A percentile compares a stretch with the other conserved stretches of the same genome.
These are phyloP conservation scores for Torulaspora maleeae DNA, from an alignment of 805 yeast genomes.

Conservation along the genomic window DNA sequence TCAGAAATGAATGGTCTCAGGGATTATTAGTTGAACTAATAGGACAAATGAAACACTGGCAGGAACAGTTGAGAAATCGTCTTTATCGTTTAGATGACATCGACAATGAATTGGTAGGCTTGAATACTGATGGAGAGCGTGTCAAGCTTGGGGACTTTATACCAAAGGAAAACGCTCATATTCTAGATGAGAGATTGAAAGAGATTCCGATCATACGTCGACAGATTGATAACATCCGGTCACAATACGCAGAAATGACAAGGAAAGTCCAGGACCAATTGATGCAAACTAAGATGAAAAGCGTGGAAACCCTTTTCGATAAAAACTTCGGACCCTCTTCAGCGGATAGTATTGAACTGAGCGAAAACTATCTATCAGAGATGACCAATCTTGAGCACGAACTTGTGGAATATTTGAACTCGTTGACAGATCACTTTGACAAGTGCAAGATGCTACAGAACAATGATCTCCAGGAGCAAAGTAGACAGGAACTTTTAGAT, in stretches of 20 bases:
- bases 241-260: slow-evolving; percentile 30
- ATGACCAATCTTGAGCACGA: slow-evolving; percentile 55
- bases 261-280: slow-evolving; percentile 29
- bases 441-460: slow-evolving; percentile 50
- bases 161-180: slow-evolving; percentile 36
- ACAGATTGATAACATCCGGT: slow-evolving; percentile 31
- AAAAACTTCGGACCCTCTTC: slow-evolving; percentile 25
- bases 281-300: slow-evolving; percentile 23
- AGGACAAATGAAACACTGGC: slow-evolving; percentile 28
- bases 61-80: slow-evolving; percentile 34
- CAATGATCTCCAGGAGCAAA: slow-evolving; percentile 26
- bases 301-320: slow-evolving; percentile 17
- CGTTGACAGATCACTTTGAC: slow-evolving; percentile 78
- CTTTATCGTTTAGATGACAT: slow-evolving; percentile 36
- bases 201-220: slow-evolving; percentile 32
- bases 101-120: slow-evolving; percentile 33
- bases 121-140: slow-evolving; percentile 19
- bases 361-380: slow-evolving; percentile 36
- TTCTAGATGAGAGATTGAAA: slow-evolving; percentile 31
- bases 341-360: slow-evolving; percentile 19
- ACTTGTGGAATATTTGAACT: slow-evolving; percentile 61
- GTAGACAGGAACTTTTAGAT: slow-evolving; percentile 39
- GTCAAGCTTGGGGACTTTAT: slow-evolving; percentile 45
- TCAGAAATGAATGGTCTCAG: slow-evolving; percentile 24
- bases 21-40: slow-evolving; percentile 20